A percentile compares a stretch with the other conserved stretches of the same genome.
Evolutionary conservation across 768 basidiomycete species (phyloP).

Genomic region (Hericium alpestre): DNA sequence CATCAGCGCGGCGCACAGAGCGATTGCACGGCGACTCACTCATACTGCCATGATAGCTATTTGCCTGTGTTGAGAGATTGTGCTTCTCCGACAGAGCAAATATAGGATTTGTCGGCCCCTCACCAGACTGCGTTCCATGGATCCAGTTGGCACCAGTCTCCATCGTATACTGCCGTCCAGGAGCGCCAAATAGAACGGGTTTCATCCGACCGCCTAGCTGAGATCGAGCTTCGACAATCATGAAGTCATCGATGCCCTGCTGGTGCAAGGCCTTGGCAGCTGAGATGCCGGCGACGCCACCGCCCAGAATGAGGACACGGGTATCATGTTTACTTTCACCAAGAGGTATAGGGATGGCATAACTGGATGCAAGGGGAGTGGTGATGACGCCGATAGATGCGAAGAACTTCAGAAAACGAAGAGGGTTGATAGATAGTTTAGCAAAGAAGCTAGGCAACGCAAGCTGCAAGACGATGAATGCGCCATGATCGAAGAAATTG

Average conservation of each 20-base stretch:
- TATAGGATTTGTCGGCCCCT: constrained; percentile 46
- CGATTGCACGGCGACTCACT: constrained; percentile 16
- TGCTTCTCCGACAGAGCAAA: constrained; percentile 41
- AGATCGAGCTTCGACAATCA: constrained; percentile 42
- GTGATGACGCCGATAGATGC: constrained; percentile 1
- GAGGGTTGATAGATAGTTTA: constrained; percentile 1
- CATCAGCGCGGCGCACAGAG: constrained; percentile 21
- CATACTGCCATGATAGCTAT: constrained; percentile 19
- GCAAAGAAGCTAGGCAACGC: too few relatives aligned
- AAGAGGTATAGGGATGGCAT: not conserved
- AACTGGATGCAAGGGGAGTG: not conserved
- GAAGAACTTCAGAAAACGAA: not conserved
- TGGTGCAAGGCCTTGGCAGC: constrained; percentile 48
- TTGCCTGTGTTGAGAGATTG: constrained; percentile 31
- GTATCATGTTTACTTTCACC: constrained; percentile 4
- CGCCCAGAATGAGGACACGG: constrained; percentile 49
- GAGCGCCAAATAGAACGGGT: constrained; percentile 28
- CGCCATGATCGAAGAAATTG: not conserved
- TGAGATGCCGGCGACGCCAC: constrained; percentile 51
- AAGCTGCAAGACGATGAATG: not conserved
- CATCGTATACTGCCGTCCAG: constrained; percentile 27
- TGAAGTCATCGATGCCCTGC: constrained; percentile 42
- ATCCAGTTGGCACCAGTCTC: constrained; percentile 33
- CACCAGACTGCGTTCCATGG: constrained; percentile 30
- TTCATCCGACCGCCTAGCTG: constrained; percentile 50